phyloP scores from a whole-genome alignment of 1,284 basidiomycete genomes.

The Leccinum colubrinum region DNA sequence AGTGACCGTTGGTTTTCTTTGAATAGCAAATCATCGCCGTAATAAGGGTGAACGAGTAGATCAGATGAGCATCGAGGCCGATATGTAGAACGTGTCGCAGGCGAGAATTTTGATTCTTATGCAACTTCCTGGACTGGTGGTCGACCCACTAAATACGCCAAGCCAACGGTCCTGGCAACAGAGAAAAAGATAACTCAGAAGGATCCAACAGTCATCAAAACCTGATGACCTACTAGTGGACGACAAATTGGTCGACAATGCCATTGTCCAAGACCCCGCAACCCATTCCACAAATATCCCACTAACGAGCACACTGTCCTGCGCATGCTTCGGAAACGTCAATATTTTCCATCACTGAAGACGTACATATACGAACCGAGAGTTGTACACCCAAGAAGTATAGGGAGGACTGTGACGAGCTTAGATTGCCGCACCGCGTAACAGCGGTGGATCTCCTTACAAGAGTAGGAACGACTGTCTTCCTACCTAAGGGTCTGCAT shows the following conservation, averaged over 20 bases:
- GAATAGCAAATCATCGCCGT: not conserved
- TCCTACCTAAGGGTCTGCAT: no score
- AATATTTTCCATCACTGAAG: not conserved
- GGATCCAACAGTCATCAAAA: not conserved
- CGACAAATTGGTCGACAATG: not conserved
- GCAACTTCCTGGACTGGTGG: not conserved
- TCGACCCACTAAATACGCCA: not conserved
- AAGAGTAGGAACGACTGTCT: no score
- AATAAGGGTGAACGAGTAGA: not conserved
- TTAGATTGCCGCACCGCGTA: not conserved
- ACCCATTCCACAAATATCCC: not conserved
- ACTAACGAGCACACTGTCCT: not conserved
- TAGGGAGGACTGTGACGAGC: not conserved
- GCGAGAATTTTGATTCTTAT: not conserved
- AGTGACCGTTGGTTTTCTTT: not conserved
- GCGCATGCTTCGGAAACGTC: not conserved
- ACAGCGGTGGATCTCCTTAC: not conserved
- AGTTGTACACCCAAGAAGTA: not conserved
- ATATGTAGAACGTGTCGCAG: not conserved
- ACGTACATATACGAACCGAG: not conserved
- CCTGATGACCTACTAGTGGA: not conserved
- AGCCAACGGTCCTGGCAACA: not conserved
- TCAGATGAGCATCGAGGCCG: not conserved
- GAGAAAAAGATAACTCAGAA: not conserved
- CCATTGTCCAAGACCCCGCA: not conserved